phyloP scores from a whole-genome alignment of 371 early-diverging fungal genomes.

The Syncephalastrum racemosum region DNA sequence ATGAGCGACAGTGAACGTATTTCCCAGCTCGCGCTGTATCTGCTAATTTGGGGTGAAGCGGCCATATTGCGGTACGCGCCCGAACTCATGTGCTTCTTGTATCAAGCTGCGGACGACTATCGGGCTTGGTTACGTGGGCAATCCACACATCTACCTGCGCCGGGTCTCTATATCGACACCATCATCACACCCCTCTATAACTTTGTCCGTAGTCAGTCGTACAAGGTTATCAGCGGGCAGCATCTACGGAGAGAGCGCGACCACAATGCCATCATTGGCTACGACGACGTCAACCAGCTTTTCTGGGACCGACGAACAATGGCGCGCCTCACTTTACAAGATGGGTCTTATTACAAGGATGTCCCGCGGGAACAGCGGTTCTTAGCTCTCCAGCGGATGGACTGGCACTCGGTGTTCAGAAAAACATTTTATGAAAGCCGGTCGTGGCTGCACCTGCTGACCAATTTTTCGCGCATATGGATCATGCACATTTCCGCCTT shows the following conservation, averaged over 20 bases:
- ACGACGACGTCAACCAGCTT: constrained; percentile 88
- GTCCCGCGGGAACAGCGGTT: constrained; percentile 65
- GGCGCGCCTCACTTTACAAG: constrained; percentile 56
- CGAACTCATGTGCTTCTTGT: constrained; percentile 83
- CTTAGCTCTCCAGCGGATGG: constrained; percentile 54
- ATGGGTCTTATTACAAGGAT: constrained; percentile 59
- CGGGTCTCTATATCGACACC: constrained; percentile 66
- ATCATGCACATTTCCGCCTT: constrained; percentile 78
- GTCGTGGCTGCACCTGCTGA: constrained; percentile 78
- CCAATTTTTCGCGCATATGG: constrained; percentile 88
- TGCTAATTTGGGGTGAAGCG: constrained; percentile 90
- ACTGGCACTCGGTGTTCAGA: constrained; percentile 69
- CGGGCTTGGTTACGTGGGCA: constrained; percentile 13
- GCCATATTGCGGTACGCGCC: constrained; percentile 77
- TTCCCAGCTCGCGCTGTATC: constrained; percentile 75
- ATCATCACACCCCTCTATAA: constrained; percentile 77
- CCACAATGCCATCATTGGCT: constrained; percentile 80
- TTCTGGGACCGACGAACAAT: constrained; percentile 81
- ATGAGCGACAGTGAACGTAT: constrained; percentile 69
- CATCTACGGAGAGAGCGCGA: constrained; percentile 80
- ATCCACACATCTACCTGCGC: constrained; percentile 5
- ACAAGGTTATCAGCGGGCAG: constrained; percentile 72
- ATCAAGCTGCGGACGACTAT: constrained; percentile 71
- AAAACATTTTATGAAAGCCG: constrained; percentile 88
- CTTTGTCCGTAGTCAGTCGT: constrained; percentile 75